phyloP scores from a whole-genome alignment of 345 rosid species.

The Salix exigua region DNA sequence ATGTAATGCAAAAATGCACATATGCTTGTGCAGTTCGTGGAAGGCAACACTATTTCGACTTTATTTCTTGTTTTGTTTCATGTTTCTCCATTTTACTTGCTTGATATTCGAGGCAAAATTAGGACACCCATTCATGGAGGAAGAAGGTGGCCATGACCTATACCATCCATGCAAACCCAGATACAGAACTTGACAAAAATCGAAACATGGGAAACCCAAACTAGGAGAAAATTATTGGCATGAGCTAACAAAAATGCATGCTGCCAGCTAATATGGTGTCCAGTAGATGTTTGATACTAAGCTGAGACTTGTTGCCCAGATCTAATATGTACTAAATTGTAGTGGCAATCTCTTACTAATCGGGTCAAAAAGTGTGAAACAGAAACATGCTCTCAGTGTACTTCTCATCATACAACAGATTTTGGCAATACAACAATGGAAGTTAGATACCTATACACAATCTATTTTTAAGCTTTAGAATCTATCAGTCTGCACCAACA shows the following conservation, averaged over 20 bases:
- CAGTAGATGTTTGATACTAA: not conserved
- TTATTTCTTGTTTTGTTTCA: no score
- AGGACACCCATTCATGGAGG: not conserved
- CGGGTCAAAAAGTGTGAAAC: not conserved
- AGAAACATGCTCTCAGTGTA: not conserved
- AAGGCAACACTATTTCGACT: no score
- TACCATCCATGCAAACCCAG: not conserved
- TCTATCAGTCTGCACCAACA: constrained; percentile 18
- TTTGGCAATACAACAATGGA: constrained; percentile 6
- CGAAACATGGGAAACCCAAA: not conserved
- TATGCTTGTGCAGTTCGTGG: not conserved
- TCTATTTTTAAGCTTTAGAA: constrained; percentile 5
- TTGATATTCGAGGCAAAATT: not conserved
- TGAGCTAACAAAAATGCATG: not conserved
- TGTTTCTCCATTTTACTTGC: not conserved
- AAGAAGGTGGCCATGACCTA: not conserved
- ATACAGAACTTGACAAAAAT: not conserved
- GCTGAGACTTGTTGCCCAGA: not conserved
- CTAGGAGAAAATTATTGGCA: not conserved
- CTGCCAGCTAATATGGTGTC: no score
- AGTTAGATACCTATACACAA: constrained; percentile 15
- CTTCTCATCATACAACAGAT: not conserved
- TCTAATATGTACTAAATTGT: not conserved
- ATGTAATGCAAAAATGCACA: not conserved
- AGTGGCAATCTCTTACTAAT: not conserved